Percentiles rank a stretch among this genome's conserved stretches.
These are phyloP conservation scores for Beta lomatogona DNA, from an alignment of 179 eudicot species.

Conservation along the genomic window DNA sequence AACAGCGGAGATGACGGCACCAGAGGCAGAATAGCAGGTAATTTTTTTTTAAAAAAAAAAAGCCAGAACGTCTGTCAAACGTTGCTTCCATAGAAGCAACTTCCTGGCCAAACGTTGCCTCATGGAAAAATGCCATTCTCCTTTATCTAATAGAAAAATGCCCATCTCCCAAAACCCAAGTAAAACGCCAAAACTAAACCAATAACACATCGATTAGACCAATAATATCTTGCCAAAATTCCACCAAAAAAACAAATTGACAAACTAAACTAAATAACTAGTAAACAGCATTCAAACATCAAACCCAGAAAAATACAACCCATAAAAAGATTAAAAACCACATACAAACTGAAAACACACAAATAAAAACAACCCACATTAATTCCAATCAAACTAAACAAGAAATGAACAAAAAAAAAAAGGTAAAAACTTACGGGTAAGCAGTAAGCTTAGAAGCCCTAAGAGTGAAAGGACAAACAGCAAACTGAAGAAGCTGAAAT, in stretches of 20 bases:
- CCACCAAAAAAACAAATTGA: neutral
- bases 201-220: neutral
- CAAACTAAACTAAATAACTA: neutral
- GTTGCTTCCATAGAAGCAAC: too few relatives aligned
- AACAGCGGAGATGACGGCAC: too few relatives aligned
- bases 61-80: too few relatives aligned
- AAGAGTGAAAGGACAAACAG: conserved; percentile 79
- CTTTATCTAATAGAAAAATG: too few relatives aligned
- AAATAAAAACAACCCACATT: neutral
- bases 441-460: conserved; percentile 61
- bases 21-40: too few relatives aligned
- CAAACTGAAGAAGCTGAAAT: conserved; percentile 82
- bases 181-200: too few relatives aligned
- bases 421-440: conserved; percentile 54
- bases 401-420: neutral
- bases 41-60: too few relatives aligned
- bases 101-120: too few relatives aligned
- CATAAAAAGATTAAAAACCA: neutral
- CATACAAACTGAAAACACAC: neutral
- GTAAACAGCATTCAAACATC: conserved; percentile 2
- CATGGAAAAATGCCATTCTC: too few relatives aligned
- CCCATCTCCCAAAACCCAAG: too few relatives aligned
- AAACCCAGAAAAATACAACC: neutral
- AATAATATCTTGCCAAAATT: neutral
- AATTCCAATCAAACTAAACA: neutral